A percentile compares a stretch with the other conserved stretches of the same genome.
These are phyloP conservation scores for Corrigiola litoralis DNA, from an alignment of 179 eudicot genomes.

Conservation along the genomic window DNA sequence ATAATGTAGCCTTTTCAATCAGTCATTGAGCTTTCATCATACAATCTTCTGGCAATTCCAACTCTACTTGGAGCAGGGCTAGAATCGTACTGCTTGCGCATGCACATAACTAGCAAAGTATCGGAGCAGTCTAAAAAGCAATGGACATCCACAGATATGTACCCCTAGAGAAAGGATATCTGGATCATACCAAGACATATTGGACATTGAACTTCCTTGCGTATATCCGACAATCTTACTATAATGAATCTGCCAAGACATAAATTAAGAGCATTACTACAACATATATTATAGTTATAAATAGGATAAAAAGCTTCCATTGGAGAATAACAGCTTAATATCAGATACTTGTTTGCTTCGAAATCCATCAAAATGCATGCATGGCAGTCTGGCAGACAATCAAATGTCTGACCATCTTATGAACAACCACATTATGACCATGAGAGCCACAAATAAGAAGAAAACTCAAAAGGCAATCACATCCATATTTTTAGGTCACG, in stretches of 20 bases:
- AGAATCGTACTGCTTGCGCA: not conserved
- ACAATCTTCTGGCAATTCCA: slow-evolving; percentile 1
- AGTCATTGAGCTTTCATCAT: not conserved
- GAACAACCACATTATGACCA: slow-evolving; percentile 5
- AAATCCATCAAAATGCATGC: not conserved
- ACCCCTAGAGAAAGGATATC: not conserved
- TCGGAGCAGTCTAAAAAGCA: not conserved
- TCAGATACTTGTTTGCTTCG: not conserved
- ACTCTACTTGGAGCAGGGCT: not conserved
- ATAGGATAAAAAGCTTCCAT: not conserved
- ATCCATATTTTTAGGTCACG: not conserved
- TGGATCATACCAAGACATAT: slow-evolving; percentile 67
- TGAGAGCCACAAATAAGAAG: slow-evolving; percentile 1
- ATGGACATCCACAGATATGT: not conserved
- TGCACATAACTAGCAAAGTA: not conserved
- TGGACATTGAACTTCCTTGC: slow-evolving; percentile 90
- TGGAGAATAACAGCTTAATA: slow-evolving; percentile 6
- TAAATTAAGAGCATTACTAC: slow-evolving; percentile 8
- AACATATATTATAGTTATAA: not conserved
- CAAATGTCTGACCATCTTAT: not conserved
- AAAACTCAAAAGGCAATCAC: not conserved
- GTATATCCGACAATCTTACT: slow-evolving; percentile 64
- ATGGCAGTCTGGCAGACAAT: not conserved
- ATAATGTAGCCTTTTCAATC: not conserved
- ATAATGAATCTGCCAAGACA: slow-evolving; percentile 45